These are phyloP conservation scores for Chlorella sp. DNA, from an alignment of 139 green algal genomes.

Conservation along the genomic window DNA sequence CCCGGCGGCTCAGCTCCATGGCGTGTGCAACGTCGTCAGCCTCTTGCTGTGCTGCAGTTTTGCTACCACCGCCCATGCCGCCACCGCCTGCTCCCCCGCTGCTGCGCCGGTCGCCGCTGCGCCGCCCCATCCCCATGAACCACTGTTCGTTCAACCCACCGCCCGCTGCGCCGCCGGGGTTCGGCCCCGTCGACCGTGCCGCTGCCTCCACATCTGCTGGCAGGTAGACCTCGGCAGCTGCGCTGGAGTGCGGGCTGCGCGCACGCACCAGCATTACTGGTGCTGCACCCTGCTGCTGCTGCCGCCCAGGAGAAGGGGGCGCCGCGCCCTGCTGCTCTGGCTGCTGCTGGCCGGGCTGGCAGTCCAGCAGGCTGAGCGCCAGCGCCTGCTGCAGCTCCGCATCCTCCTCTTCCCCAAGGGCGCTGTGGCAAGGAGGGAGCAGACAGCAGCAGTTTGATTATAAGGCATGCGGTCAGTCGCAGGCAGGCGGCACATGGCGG, in stretches of 20 bases:
- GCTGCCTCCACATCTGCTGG: not conserved
- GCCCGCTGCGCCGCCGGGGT: not conserved
- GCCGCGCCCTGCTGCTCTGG: not conserved
- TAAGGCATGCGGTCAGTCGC: too few species aligned
- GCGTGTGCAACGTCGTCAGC: conserved; percentile 30
- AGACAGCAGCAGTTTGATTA: too few species aligned
- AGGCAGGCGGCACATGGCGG: too few species aligned
- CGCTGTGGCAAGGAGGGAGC: too few species aligned
- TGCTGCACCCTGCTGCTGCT: not conserved
- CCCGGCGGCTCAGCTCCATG: conserved; percentile 11
- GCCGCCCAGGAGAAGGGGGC: not conserved
- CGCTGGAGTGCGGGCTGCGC: not conserved
- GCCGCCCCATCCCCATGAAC: not conserved
- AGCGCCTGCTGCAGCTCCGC: conserved; percentile 16
- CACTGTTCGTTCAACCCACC: not conserved
- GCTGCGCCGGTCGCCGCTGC: not conserved
- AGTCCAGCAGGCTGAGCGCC: conserved; percentile 12
- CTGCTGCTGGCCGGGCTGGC: not conserved
- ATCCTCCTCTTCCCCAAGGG: not conserved
- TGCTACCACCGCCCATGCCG: too few species aligned
- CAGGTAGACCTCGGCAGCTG: not conserved
- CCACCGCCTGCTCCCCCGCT: not conserved
- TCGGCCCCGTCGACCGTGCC: not conserved
- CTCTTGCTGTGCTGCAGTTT: not conserved
- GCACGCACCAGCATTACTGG: not conserved